Percentiles rank a stretch among this genome's conserved stretches.
These are phyloP conservation scores for Fusarium haematococcum DNA, from an alignment of 2,329 filamentous ascomycete species.

Conservation along the genomic window DNA sequence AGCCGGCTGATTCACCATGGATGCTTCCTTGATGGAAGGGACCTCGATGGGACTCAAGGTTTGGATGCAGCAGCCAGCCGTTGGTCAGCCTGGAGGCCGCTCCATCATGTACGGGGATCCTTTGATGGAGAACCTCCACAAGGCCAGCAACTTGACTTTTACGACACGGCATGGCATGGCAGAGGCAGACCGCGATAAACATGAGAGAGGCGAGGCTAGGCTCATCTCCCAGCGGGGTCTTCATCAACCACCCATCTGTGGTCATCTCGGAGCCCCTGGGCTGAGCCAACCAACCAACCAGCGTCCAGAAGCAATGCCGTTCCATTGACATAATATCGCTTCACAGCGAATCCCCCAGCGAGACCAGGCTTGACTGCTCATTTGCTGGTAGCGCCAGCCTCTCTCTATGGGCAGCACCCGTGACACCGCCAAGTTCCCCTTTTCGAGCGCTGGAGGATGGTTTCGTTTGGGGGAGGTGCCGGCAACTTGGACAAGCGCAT, in stretches of 20 bases:
- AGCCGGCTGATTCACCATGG: conserved; percentile 35
- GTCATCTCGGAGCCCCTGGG: conserved; percentile 22
- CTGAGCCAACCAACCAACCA: conserved; percentile 34
- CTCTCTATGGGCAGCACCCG: conserved; percentile 4
- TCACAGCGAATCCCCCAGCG: conserved; percentile 20
- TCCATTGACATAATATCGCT: conserved; percentile 41
- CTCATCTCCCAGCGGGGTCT: conserved; percentile 38
- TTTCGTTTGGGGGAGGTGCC: conserved; percentile 23
- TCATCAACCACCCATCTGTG: conserved; percentile 17
- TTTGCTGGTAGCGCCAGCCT: conserved; percentile 23
- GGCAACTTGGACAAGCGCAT: conserved; percentile 15
- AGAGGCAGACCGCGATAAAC: conserved; percentile 1
- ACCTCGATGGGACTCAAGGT: neutral
- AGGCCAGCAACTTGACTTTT: neutral
- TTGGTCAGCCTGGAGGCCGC: conserved; percentile 6
- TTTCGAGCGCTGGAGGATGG: neutral
- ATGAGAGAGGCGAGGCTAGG: conserved; percentile 19
- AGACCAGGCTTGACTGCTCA: conserved; percentile 25
- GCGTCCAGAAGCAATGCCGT: conserved; percentile 13
- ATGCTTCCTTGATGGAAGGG: conserved; percentile 7
- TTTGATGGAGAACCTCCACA: conserved; percentile 3
- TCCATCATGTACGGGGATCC: conserved; percentile 13
- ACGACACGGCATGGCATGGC: neutral
- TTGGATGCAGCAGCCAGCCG: neutral
- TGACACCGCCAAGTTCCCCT: neutral